A percentile compares a stretch with the other conserved stretches of the same genome.
phyloP scores from a whole-genome alignment of 371 early-diverging fungal genomes.

The Dinochytrium kinnereticum region DNA sequence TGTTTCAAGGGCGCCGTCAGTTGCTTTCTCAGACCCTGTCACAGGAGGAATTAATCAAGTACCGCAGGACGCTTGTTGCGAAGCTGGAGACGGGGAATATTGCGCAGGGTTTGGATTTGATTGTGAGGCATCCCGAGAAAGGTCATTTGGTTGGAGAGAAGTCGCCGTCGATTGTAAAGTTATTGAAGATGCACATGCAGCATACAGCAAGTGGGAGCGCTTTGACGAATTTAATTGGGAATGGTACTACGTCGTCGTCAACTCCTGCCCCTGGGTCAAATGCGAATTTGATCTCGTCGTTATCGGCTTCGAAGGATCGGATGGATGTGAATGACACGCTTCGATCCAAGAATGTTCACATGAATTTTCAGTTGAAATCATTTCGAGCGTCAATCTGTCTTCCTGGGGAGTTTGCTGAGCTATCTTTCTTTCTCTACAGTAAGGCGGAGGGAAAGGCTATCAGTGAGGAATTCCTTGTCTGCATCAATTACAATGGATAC shows the following conservation, averaged over 20 bases:
- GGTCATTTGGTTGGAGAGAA: conserved; percentile 66
- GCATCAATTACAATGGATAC: conserved; percentile 63
- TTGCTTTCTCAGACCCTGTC: conserved; percentile 69
- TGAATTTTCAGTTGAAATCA: conserved; percentile 63
- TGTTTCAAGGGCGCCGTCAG: conserved; percentile 71
- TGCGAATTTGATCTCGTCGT: neutral
- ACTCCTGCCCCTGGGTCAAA: neutral
- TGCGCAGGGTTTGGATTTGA: conserved; percentile 61
- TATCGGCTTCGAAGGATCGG: neutral
- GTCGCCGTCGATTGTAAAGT: conserved; percentile 57
- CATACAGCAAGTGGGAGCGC: neutral
- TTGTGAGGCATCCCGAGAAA: conserved; percentile 68
- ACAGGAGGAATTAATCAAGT: conserved; percentile 61
- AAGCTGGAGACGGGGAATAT: conserved; percentile 64
- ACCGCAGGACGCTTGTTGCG: conserved; percentile 65
- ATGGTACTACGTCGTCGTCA: neutral
- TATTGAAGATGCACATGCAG: conserved; percentile 66
- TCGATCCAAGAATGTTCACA: neutral
- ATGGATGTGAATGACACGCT: neutral
- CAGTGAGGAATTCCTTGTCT: conserved; percentile 68
- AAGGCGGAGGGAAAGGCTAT: conserved; percentile 55
- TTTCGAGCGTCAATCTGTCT: conserved; percentile 70
- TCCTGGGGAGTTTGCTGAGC: conserved; percentile 61
- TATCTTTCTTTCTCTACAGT: conserved; percentile 70
- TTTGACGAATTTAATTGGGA: neutral